Base-by-base conservation (phyloP, 176 grass and related monocot genomes). In the Aegilops umbellulata region DNA sequence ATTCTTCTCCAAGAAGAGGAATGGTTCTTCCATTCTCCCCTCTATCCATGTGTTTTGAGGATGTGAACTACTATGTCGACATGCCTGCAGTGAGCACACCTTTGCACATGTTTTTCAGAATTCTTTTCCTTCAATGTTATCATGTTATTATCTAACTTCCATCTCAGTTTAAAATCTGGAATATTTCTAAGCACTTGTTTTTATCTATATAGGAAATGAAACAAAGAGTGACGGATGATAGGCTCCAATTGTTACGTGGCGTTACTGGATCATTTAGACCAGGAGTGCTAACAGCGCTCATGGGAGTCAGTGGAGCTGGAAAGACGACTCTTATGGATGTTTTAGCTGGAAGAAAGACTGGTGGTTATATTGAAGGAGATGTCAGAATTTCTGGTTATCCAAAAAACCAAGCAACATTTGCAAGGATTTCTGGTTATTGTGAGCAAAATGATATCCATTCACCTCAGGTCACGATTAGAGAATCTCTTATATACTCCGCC, bases 361-460 rank as follows among this genome's bases (percentile, higher is more conserved):
- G 97, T 70, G 97, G 97, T 74, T 99, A 99, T 81, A 99, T 99
- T 29, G 94, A 99, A 88, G 97, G 97, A 78, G 92, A 99, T 71
- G 93, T 93, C 60, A 82, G 87, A 86, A 99, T 99, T 78, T 91
- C 94, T 3, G 97, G 97, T 57, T 96, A 90, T 80, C 94, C 94
- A 0, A 99, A 99, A 85, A 92, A 99, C 39, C 97, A 99, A 89
- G 89, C 80, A 78, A 99, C 97, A 38, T 99, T 99, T 84, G 97
- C 97, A 87, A 89, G 97, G 75, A 96, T 99, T 83, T 99, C 97
- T 79, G 97, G 97, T 15, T 99, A 99, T 79, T 96, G 97, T 82
- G 97, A 99, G 41, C 97, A 99, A 84, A 99, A 96, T 88, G 97
- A 99, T 88, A 96, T 99, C 67, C 97, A 99, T 85, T 99, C 97